phyloP scores from a whole-genome alignment of 169 alveolate species.

The Eimeria praecox region DNA sequence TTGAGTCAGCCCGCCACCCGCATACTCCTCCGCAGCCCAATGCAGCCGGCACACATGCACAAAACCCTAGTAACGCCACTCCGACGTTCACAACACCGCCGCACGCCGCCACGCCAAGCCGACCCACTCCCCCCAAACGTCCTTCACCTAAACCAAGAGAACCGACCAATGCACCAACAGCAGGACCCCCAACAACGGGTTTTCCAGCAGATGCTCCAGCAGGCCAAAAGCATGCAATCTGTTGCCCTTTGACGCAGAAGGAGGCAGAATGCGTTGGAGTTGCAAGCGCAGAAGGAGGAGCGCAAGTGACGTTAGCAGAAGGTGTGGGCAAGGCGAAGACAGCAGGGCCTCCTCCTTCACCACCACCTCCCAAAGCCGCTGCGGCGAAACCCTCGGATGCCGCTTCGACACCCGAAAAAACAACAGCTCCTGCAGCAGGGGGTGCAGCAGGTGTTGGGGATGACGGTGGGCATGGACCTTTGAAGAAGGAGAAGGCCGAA shows the following conservation, averaged over 20 bases:
- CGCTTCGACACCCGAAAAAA: neutral
- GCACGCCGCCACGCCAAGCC: neutral
- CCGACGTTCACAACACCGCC: neutral
- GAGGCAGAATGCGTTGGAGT: neutral
- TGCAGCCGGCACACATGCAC: neutral
- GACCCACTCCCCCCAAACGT: neutral
- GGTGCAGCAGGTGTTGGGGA: neutral
- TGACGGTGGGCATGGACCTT: neutral
- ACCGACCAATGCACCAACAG: neutral
- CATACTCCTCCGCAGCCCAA: neutral
- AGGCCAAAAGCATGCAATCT: neutral
- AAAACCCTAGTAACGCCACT: neutral
- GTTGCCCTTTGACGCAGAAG: neutral
- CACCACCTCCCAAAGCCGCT: neutral
- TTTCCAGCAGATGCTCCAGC: neutral
- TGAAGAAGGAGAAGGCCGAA: constrained; percentile 34
- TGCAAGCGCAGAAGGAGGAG: neutral
- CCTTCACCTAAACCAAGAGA: neutral
- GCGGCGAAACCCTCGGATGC: neutral
- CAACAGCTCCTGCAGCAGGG: neutral
- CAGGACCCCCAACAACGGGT: no score
- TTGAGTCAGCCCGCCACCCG: neutral
- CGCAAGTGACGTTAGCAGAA: neutral
- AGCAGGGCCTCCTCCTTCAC: no score
- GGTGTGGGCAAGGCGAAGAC: no score